phyloP scores from a whole-genome alignment of 2,329 filamentous ascomycete genomes.

The Helotiales sp. region DNA sequence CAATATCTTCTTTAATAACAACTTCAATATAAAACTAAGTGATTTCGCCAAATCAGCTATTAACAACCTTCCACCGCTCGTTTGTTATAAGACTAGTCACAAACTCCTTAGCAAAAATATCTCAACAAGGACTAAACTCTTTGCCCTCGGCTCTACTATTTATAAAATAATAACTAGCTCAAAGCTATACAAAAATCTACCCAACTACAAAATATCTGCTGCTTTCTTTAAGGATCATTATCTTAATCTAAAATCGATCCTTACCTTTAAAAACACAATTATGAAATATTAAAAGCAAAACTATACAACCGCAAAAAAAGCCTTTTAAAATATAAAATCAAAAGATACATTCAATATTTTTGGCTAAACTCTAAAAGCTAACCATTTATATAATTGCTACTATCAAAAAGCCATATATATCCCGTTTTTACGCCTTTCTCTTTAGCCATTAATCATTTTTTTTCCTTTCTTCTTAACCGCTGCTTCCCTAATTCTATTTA shows the following conservation, averaged over 20 bases:
- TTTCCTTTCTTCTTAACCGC: too few species aligned
- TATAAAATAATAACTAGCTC: constrained; percentile 10
- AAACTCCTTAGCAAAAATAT: background rate
- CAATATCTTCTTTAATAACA: constrained; percentile 7
- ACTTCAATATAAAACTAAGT: background rate
- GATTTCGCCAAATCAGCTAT: constrained; percentile 15
- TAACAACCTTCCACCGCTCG: background rate
- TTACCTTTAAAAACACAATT: background rate
- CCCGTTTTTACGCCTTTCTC: too few species aligned
- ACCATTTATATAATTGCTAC: too few species aligned
- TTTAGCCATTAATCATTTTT: too few species aligned
- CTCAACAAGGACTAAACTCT: constrained; percentile 9
- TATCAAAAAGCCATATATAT: too few species aligned
- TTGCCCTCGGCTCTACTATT: constrained; percentile 14
- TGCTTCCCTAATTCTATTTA: too few species aligned
- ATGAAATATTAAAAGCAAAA: background rate
- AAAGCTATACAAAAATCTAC: constrained; percentile 7
- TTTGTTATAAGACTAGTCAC: constrained; percentile 10
- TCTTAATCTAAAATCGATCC: background rate
- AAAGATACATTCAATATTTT: too few species aligned
- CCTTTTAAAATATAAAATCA: background rate
- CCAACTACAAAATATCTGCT: background rate
- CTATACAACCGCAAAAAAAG: background rate
- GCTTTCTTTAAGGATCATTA: background rate
- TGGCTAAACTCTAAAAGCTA: too few species aligned